Conservation (phyloP, 2,329 filamentous ascomycete genomes). For the Cadophora gregata region DNA sequence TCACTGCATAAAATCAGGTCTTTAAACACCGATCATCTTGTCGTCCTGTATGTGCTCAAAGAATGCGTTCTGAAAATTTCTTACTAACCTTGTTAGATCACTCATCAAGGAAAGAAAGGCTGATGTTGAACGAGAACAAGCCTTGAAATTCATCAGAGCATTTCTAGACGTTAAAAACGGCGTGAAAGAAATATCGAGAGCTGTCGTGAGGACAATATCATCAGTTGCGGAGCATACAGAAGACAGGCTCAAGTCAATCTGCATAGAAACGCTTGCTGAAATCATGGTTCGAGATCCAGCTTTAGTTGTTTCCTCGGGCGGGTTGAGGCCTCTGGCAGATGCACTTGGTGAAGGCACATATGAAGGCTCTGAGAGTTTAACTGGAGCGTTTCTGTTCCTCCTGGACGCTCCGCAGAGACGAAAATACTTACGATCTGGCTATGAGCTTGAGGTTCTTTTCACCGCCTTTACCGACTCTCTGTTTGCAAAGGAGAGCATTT, state of each 20-base stretch:
- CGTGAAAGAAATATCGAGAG: slow-evolving; percentile 82
- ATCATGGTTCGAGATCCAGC: slow-evolving; percentile 86
- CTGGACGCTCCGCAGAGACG: slow-evolving; percentile 83
- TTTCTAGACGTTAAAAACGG: slow-evolving; percentile 97
- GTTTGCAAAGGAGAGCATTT: slow-evolving; percentile 60
- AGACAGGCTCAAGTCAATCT: slow-evolving; percentile 80
- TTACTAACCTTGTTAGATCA: slow-evolving; percentile 57
- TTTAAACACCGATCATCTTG: slow-evolving; percentile 90
- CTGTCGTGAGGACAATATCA: slow-evolving; percentile 87
- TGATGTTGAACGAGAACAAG: slow-evolving; percentile 96
- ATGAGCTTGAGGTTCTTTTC: slow-evolving; percentile 88
- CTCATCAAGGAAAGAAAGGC: slow-evolving; percentile 95
- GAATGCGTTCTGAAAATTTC: not conserved
- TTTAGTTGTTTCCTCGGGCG: slow-evolving; percentile 81
- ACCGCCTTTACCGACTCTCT: slow-evolving; percentile 89
- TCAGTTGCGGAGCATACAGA: slow-evolving; percentile 83
- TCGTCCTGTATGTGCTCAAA: slow-evolving; percentile 65
- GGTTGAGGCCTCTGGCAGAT: slow-evolving; percentile 86
- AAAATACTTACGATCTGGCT: slow-evolving; percentile 83
- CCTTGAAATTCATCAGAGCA: slow-evolving; percentile 91
- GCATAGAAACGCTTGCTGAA: slow-evolving; percentile 90
- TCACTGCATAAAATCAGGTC: slow-evolving; percentile 88
- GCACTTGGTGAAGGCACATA: slow-evolving; percentile 90
- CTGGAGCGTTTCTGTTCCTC: slow-evolving; percentile 86
- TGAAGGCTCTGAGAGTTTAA: slow-evolving; percentile 88